Evolutionary conservation across 2,329 filamentous ascomycete species (phyloP), one percentile per base, ranked within the genome.

Genomic region (Chaetomium globosum): DNA sequence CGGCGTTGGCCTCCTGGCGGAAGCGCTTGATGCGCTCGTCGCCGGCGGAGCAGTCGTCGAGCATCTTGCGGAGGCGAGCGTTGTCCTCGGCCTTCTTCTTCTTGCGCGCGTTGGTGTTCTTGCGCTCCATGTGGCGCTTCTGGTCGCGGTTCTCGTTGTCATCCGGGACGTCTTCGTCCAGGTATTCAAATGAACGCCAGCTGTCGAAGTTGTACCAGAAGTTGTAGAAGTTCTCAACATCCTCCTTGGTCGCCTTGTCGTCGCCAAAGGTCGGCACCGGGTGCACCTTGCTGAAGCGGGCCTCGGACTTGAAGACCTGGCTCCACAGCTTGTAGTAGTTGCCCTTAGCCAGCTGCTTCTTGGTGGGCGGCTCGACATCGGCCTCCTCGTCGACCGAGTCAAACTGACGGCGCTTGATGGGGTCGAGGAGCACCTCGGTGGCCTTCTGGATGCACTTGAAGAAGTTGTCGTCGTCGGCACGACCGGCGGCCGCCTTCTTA

Each of bases 371-470:
- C 74, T 96, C 91, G 65, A 97, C 89, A 65, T 99, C 91, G 69
- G 95, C 95, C 72, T 87, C 88, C 80, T 97, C 93, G 75, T 99
- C 95, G 67, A 98, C 93, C 2, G 92, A 97, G 80, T 99, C 95
- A 81, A 90, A 99, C 81, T 99, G 95, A 65, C 93, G 89, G 68
- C 95, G 91, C 82, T 92, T 96, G 77, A 89, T 84, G 59, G 95
- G 95, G 82, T 99, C 95, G 63, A 92, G 86, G 21, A 99, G 90
- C 60, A 98, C 86, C 75, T 99, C 95, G 73, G 90, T 94, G 65
- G 95, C 95, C 80, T 97, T 97, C 79, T 99, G 96, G 79, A 99
- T 99, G 80, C 96, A 99, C 86, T 99, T 99, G 90, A 99, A 99
- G 85, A 99, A 99, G 78, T 91, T 92, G 79, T 99, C 95, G 80